Percentiles rank a stretch among this genome's conserved stretches.
Evolutionary conservation across 148 eudicot species (phyloP).

Genomic region (Suaeda aralocaspica): DNA sequence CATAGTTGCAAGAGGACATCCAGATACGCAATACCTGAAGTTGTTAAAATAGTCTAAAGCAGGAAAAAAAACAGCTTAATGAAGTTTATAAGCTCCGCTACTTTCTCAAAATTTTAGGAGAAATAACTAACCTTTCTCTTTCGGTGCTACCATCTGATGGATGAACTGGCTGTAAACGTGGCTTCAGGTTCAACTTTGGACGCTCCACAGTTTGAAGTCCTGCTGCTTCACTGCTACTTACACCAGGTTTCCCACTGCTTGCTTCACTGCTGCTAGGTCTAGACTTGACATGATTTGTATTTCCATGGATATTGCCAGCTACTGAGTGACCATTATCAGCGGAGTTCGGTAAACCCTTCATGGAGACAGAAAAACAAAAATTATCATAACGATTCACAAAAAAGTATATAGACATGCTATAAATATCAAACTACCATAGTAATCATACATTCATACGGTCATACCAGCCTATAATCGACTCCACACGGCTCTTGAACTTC

Average conservation of each 20-base stretch:
- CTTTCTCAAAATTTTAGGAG: no score
- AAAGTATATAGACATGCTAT: not conserved
- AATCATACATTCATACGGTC: not conserved
- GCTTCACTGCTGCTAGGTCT: conserved; percentile 32
- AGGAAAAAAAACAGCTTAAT: not conserved
- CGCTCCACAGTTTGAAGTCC: conserved; percentile 53
- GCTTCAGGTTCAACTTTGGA: conserved; percentile 81
- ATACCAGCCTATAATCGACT: conserved; percentile 56
- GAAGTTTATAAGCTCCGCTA: not conserved
- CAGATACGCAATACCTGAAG: no score
- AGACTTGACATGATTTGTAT: conserved; percentile 34
- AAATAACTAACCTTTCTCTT: conserved; percentile 59
- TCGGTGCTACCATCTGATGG: conserved; percentile 34
- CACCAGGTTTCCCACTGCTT: conserved; percentile 31
- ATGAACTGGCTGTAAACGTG: conserved; percentile 56
- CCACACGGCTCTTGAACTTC: conserved; percentile 41
- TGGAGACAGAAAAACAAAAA: not conserved
- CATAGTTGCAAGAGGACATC: no score
- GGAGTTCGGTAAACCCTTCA: conserved; percentile 40
- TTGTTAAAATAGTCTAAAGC: no score
- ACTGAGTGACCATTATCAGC: conserved; percentile 31
- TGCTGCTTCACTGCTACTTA: conserved; percentile 32
- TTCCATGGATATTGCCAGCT: conserved; percentile 20
- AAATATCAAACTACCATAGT: not conserved
- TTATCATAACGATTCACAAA: conserved; percentile 4